Evolutionary conservation across 2,329 filamentous ascomycete species (phyloP).

Genomic region (Pseudogymnoascus sp.): DNA sequence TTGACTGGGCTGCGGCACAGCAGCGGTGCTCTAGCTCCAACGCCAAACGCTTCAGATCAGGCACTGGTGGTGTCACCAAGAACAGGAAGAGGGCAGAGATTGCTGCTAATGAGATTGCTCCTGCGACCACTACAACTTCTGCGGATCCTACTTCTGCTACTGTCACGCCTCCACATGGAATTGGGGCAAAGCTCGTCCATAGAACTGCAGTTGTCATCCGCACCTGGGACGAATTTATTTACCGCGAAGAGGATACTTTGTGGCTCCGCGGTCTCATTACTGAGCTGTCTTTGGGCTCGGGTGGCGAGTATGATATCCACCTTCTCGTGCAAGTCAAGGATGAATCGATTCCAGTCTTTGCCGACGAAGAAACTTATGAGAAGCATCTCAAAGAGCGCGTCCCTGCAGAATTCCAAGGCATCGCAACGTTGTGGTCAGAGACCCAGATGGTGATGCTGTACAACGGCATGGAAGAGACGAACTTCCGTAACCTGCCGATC

Average conservation of each 20-base stretch:
- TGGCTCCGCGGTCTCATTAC: constrained; percentile 78
- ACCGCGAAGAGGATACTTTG: constrained; percentile 72
- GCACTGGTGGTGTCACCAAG: background rate
- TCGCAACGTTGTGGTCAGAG: constrained; percentile 90
- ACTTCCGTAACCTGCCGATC: constrained; percentile 61
- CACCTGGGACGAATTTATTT: constrained; percentile 74
- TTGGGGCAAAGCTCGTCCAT: constrained; percentile 31
- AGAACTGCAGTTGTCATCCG: constrained; percentile 76
- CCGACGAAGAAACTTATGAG: constrained; percentile 61
- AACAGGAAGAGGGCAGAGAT: background rate
- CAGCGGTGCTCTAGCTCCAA: constrained; percentile 67
- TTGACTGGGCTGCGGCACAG: constrained; percentile 76
- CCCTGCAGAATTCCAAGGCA: constrained; percentile 77
- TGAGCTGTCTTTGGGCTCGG: constrained; percentile 72
- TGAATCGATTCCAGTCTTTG: constrained; percentile 71
- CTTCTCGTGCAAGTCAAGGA: constrained; percentile 78
- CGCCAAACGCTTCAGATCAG: constrained; percentile 51
- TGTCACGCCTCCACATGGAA: background rate
- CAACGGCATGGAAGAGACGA: constrained; percentile 76
- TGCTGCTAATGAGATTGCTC: background rate
- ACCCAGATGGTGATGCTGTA: constrained; percentile 89
- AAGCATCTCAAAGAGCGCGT: constrained; percentile 61
- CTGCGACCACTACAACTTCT: background rate
- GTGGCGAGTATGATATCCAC: constrained; percentile 81
- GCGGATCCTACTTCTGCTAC: background rate